These are phyloP conservation scores for Plasmodium vinckei DNA, from an alignment of 169 alveolate genomes.

Conservation along the genomic window DNA sequence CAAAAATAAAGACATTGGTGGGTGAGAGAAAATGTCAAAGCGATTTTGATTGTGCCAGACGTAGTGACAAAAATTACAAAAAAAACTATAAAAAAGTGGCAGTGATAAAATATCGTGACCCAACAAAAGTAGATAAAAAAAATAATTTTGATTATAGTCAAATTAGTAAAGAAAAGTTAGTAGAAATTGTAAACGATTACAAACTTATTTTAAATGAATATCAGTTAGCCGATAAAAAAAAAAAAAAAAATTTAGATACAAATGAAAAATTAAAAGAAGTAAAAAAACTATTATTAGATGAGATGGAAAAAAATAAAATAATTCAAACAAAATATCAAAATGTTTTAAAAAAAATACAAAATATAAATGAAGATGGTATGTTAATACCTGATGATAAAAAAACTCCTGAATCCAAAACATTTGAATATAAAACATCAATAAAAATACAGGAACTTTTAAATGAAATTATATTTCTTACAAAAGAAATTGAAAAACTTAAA, in stretches of 20 bases:
- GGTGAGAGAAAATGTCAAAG: too few species aligned
- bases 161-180: constrained; percentile 8
- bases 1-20: too few species aligned
- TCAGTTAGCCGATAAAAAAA: constrained; percentile 4
- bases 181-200: constrained; percentile 5
- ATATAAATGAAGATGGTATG: background rate
- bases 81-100: too few species aligned
- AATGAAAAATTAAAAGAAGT: constrained; percentile 21
- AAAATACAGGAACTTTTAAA: constrained; percentile 21
- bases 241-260: background rate
- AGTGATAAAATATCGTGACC: too few species aligned
- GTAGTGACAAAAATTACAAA: too few species aligned
- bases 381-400: background rate
- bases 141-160: too few species aligned
- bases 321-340: constrained; percentile 21
- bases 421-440: background rate
- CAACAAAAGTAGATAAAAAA: too few species aligned
- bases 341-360: constrained; percentile 6
- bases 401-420: background rate
- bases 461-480: constrained; percentile 19
- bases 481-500: constrained; percentile 28
- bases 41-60: too few species aligned
- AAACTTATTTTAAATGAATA: constrained; percentile 21
- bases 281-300: constrained; percentile 36
- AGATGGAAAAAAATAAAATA: constrained; percentile 24